A percentile compares a stretch with the other conserved stretches of the same genome.
Evolutionary conservation across 192 early-diverging fungal genomes (phyloP).

Genomic region (Coemansia javaensis): DNA sequence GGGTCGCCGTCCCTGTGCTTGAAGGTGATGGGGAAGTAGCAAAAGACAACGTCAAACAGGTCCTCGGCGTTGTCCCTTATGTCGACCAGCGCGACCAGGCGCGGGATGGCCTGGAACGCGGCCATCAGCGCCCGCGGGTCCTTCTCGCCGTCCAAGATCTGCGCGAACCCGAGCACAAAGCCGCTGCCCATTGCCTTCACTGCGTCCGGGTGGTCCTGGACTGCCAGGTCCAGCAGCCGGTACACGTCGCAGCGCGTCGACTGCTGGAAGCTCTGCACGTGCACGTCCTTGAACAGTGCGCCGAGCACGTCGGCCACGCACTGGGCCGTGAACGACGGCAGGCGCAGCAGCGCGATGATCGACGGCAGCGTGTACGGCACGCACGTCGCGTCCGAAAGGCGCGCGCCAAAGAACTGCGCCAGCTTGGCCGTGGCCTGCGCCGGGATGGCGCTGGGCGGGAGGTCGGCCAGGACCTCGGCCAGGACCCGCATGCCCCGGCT

Average conservation of each 20-base stretch:
- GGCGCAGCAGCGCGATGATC: constrained; percentile 55
- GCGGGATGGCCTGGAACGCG: constrained; percentile 72
- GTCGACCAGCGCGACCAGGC: constrained; percentile 72
- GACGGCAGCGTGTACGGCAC: constrained; percentile 64
- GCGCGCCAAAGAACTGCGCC: constrained; percentile 69
- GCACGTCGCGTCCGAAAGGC: constrained; percentile 67
- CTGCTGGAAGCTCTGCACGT: constrained; percentile 91
- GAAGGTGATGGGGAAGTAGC: constrained; percentile 99
- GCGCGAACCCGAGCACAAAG: constrained; percentile 80
- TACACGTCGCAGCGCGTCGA: constrained; percentile 70
- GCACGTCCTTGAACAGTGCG: constrained; percentile 73
- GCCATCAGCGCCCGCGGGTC: constrained; percentile 93
- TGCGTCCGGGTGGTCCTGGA: constrained; percentile 55
- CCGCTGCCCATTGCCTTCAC: constrained; percentile 61
- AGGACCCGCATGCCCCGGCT: constrained; percentile 74
- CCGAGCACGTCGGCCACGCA: constrained; percentile 52
- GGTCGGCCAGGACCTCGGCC: constrained; percentile 56
- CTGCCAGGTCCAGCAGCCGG: constrained; percentile 63
- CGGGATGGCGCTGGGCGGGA: constrained; percentile 29
- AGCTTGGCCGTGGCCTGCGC: constrained; percentile 49
- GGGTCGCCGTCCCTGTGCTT: constrained; percentile 92
- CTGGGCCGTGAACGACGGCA: constrained; percentile 55
- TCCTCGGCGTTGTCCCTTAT: constrained; percentile 78
- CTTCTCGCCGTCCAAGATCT: constrained; percentile 95
- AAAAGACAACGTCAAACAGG: constrained; percentile 94